Conservation (phyloP, 2,329 filamentous ascomycete genomes). For the Monilinia laxa region DNA sequence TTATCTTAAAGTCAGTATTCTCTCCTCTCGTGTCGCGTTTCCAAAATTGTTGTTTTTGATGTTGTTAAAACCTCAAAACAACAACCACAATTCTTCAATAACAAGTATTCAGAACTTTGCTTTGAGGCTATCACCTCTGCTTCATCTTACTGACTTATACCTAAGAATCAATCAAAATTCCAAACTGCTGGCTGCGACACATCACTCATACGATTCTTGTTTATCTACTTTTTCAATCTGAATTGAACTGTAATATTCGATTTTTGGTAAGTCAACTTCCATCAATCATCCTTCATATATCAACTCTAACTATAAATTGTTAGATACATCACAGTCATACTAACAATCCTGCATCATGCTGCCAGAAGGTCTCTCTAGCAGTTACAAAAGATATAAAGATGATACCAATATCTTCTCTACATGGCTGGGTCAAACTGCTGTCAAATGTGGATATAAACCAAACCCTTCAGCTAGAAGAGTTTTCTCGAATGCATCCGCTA, state of each 20-base stretch:
- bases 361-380: conserved; percentile 1
- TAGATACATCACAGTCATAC: not conserved
- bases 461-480: not conserved
- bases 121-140: not conserved
- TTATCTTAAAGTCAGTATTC: not conserved
- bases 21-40: not conserved
- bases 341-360: not conserved
- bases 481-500: not conserved
- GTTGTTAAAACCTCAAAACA: not conserved
- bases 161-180: not conserved
- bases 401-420: conserved; percentile 13
- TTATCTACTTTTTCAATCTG: not conserved
- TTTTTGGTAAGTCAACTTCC: not conserved
- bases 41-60: not conserved
- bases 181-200: not conserved
- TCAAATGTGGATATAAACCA: conserved; percentile 5
- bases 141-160: not conserved
- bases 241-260: not conserved
- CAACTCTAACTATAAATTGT: too few relatives aligned
- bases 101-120: not conserved
- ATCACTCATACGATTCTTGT: not conserved
- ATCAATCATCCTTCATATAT: too few relatives aligned
- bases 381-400: conserved; percentile 17
- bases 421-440: not conserved
- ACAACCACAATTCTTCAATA: not conserved